phyloP scores from a whole-genome alignment of 371 early-diverging fungal species.

The Furculomyces boomerangus region DNA sequence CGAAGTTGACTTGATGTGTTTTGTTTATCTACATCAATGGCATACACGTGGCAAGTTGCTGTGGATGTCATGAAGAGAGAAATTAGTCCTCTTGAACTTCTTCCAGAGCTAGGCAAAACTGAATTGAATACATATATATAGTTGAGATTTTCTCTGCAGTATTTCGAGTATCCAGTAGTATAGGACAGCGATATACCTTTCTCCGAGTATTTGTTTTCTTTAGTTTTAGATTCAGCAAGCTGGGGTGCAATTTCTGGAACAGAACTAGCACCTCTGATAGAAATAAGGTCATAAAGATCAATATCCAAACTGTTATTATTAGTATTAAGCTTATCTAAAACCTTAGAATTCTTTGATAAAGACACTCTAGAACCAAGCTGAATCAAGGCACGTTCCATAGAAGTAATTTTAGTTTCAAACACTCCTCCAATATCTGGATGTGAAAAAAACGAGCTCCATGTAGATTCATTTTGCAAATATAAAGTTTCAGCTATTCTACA shows the following conservation, averaged over 20 bases:
- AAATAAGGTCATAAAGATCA: not conserved
- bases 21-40: not conserved
- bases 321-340: not conserved
- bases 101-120: not conserved
- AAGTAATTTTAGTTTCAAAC: constrained; percentile 75
- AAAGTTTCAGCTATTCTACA: constrained; percentile 58
- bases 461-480: constrained; percentile 45
- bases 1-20: not conserved
- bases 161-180: not conserved
- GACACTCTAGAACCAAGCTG: constrained; percentile 33
- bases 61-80: not conserved
- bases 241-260: not conserved
- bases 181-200: not conserved
- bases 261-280: not conserved
- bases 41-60: not conserved
- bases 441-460: constrained; percentile 58
- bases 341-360: not conserved
- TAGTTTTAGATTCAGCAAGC: too few relatives aligned
- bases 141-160: not conserved
- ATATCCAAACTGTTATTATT: not conserved
- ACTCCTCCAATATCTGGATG: constrained; percentile 81
- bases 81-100: not conserved
- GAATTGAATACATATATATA: not conserved
- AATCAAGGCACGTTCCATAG: constrained; percentile 59
- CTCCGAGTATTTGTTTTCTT: too few relatives aligned